Conservation (phyloP, 2,329 filamentous ascomycete genomes). For the Seiridium unicorne region DNA sequence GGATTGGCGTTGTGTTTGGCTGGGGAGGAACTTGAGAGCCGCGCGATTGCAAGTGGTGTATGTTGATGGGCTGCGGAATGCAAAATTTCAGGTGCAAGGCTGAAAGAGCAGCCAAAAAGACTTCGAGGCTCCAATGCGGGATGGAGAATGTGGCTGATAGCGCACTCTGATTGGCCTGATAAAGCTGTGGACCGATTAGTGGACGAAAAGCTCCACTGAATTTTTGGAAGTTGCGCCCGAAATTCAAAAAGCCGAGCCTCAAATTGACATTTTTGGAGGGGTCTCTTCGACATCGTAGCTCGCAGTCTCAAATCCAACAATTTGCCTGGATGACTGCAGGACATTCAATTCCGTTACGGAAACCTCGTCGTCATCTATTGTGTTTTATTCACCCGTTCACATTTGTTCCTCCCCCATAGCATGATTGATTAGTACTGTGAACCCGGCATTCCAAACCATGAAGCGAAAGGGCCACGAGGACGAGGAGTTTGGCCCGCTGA, state of each 20-base stretch:
- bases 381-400: background rate
- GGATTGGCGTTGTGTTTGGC: background rate
- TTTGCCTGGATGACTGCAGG: too few relatives aligned
- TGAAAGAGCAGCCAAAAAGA: background rate
- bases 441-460: constrained; percentile 14
- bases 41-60: background rate
- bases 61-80: constrained; percentile 1
- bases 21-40: background rate
- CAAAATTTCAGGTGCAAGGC: constrained; percentile 6
- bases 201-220: constrained; percentile 15
- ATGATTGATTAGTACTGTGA: background rate
- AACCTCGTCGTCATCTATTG: background rate
- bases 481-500: constrained; percentile 14
- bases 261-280: background rate
- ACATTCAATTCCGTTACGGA: too few relatives aligned
- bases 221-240: constrained; percentile 10
- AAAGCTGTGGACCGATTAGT: background rate
- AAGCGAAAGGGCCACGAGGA: constrained; percentile 18
- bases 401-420: background rate
- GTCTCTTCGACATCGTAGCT: background rate
- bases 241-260: background rate
- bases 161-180: background rate
- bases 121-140: constrained; percentile 4
- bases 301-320: background rate
- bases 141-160: background rate